Conservation (phyloP, 345 rosid species). For the Pistacia atlantica region DNA sequence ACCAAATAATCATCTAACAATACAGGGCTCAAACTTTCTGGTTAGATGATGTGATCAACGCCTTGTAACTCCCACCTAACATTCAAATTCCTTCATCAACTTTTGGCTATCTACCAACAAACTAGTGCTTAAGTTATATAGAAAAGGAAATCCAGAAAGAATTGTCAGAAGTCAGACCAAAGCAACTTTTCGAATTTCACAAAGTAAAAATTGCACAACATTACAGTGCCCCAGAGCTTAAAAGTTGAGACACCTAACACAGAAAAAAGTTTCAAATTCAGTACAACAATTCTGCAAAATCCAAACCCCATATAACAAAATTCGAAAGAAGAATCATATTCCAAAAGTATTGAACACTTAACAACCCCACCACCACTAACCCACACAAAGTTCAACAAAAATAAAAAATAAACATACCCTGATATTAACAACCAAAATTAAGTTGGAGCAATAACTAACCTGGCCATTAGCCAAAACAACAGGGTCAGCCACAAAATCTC, state of each 20-base stretch:
- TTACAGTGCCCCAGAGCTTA: background rate
- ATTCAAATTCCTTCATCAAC: background rate
- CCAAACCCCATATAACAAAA: background rate
- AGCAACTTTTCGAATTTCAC: background rate
- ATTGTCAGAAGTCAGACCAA: background rate
- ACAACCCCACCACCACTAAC: background rate
- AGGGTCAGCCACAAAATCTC: slow-evolving; percentile 52
- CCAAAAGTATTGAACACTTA: background rate
- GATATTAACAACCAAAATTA: background rate
- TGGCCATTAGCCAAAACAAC: slow-evolving; percentile 58
- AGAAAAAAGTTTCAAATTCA: slow-evolving; percentile 1
- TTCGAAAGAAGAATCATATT: background rate
- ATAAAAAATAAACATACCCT: background rate
- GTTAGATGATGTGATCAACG: background rate
- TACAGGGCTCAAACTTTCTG: background rate
- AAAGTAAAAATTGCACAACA: background rate
- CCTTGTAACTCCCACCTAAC: background rate
- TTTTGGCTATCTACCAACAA: background rate
- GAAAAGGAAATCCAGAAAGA: slow-evolving; percentile 3
- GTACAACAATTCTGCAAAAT: background rate
- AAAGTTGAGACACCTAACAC: background rate
- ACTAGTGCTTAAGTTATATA: background rate
- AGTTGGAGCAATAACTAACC: slow-evolving; percentile 32
- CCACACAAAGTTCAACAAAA: background rate
- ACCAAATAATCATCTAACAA: background rate